Base-by-base conservation (phyloP, 352 stramenopile genomes). In the Phytophthora parvispora region DNA sequence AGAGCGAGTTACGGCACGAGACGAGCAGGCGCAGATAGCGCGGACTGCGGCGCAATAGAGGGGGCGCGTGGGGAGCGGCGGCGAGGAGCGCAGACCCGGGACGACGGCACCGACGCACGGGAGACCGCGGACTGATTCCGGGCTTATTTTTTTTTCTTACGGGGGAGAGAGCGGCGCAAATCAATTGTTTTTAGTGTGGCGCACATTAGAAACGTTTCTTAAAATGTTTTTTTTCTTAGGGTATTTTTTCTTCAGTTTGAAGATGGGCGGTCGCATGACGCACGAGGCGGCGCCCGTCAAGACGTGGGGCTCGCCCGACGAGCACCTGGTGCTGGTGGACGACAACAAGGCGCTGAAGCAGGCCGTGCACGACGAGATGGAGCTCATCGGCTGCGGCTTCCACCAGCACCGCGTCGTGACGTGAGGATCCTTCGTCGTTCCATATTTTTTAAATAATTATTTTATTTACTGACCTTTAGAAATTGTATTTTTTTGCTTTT, bases 321-420 rank as follows among this genome's bases (percentile, higher is more conserved):
- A 72, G 28, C 31, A 50, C 0, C 1, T 62, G 18, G 64, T 83
- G 51, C 32, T 86, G n/a, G 79, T 93, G 12, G 78, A 93, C 38
- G 78, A 90, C 60, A 54, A 78, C 20, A 90, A 89, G 53, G 77
- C 70, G 51, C 80, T 93, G 7, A 90, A 89, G 51, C 78, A 89
- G 56, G 81, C 78, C 2, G 85, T 93, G 47, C 81, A 90, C 65
- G 77, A 90, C 47, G 88, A 95, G 69, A 87, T 96, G 67, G 85
- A 96, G 64, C 52, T 69, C 0, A 86, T 94, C 47, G 88, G 86
- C 50, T 92, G 86, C 67, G 86, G 85, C 22, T 87, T 80, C 62
- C 91, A 92, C 65, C 84, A 93, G 67, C 69, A 71, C 10, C 85
- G 85, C 36, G 87, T 90, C 20, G 84, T 94, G 22, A 77, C 81